Evolutionary conservation across 1,284 basidiomycete species (phyloP).

Genomic region (Marasmius oreades): DNA sequence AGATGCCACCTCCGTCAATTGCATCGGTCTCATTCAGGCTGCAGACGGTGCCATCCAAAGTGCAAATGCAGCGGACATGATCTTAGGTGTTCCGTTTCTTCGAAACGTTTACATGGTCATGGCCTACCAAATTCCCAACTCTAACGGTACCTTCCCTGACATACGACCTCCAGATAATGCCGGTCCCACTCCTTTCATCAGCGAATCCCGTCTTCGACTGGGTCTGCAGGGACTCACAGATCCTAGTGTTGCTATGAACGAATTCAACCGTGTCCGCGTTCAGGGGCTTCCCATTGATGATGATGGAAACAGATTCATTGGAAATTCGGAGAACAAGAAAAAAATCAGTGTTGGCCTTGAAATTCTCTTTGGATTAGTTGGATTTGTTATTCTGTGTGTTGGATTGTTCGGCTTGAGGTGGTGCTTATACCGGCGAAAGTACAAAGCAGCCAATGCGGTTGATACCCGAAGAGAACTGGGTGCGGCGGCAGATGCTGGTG

Average conservation of each 20-base stretch:
- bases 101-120: conserved; percentile 71
- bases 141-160: conserved; percentile 41
- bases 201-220: conserved; percentile 40
- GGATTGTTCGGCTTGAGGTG: conserved; percentile 50
- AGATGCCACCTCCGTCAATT: conserved; percentile 42
- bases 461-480: conserved; percentile 6
- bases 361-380: conserved; percentile 52
- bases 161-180: conserved; percentile 2
- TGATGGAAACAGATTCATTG: conserved; percentile 2
- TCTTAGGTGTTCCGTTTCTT: conserved; percentile 73
- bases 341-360: conserved; percentile 51
- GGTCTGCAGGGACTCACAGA: conserved; percentile 62
- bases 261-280: conserved; percentile 66
- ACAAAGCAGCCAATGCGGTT: conserved; percentile 16
- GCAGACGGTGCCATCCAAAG: conserved; percentile 37
- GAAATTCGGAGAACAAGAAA: conserved; percentile 26
- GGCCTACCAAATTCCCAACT: conserved; percentile 51
- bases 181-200: conserved; percentile 6
- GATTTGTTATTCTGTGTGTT: conserved; percentile 54
- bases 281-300: conserved; percentile 49
- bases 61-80: conserved; percentile 51
- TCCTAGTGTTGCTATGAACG: conserved; percentile 49
- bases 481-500: conserved; percentile 7
- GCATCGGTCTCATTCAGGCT: conserved; percentile 65
- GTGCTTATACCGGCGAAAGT: conserved; percentile 38